Evolutionary conservation across 495 filamentous ascomycete genomes (phyloP), one percentile per base, ranked within the genome.

Genomic region (Aspergillus diversus): DNA sequence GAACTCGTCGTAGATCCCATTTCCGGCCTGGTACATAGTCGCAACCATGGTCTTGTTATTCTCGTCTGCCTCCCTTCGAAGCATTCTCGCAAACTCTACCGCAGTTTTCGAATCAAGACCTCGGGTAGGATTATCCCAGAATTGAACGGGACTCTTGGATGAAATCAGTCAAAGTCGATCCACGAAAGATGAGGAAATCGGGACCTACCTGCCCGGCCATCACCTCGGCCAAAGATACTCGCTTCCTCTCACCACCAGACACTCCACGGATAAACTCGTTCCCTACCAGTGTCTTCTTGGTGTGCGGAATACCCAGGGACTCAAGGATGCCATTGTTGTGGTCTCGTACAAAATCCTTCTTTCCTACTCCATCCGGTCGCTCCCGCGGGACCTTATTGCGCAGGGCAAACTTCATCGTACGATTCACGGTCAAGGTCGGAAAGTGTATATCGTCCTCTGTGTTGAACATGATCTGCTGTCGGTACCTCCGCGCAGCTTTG

Each of bases 221-320:
- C 11, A 81, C 78, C 68, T 95, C 92, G 1, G 90, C 88, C 71
- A 95, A 89, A 63, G 88, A 91, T 35, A 93, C 90, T 66, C 92
- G 86, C 75, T 94, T 95, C 12, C 92, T 77, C 72, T 96, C 92
- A 57, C 92, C 92, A 59, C 92, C 92, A 58, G 86, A 90, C 0
- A 96, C 88, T 59, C 92, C 92, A 50, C 90, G 85, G 54, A 93
- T 83, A 63, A 89, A 92, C 65, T 92, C 90, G 71, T 94, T 92
- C 35, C 92, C 92, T 42, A 96, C 90, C 37, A 84, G 79, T 1
- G 90, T 94, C 75, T 95, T 88, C 62, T 86, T 82, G 0, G 90
- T 93, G 65, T 94, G 90, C 12, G 83, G 79, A 57, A 96, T 87
- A 50, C 90, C 89, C 61, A 93, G 86, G 57, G 91, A 87, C 42